Evolutionary conservation across 2,329 filamentous ascomycete species (phyloP), one percentile per base, ranked within the genome.

Genomic region (Dothidotthia symphoricarpi): DNA sequence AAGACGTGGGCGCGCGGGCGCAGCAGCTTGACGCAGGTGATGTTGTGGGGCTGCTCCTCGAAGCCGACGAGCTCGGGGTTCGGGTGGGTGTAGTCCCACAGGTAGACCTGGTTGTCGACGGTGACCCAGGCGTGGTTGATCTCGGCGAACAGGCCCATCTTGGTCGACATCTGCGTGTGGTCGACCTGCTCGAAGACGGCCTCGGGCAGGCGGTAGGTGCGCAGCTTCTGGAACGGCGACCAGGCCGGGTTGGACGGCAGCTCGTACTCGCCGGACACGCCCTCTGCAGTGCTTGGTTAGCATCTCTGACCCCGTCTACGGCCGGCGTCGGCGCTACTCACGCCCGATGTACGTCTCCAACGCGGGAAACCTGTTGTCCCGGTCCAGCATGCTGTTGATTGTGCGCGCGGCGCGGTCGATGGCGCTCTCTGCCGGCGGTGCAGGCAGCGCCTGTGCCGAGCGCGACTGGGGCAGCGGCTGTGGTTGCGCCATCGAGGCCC

Each of bases 51-150:
- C 66, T 91, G 86, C 53, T 95, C 89, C 64, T 97, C 91, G 59
- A 87, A 96, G 13, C 91, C 91, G 50, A 95, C 85, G 28, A 96
- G 75, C 63, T 95, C 87, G 4, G 91, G 88, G 53, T 91, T 88
- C n/a, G 87, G 82, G 63, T 88, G 80, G 6, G 89, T 95, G 66
- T 96, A 98, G 69, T 98, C 91, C 94, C 94, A 98, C 12, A 98
- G 76, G 64, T 96, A 98, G 29, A 98, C 75, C 46, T 88, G 87
- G 70, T 95, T 96, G 71, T 98, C 93, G 63, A 98, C 93, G 16
- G 87, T 82, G 38, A 95, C 86, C 86, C 90, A 98, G 19, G 91
- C 93, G 68, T 97, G 89, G 59, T 91, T 90, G 59, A 98, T 78
- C 68, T 94, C 87, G 13, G 93, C 87, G 67, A 98, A 97, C 24